Evolutionary conservation across 257 asterid genomes (phyloP), one percentile per base, ranked within the genome.

Genomic region (Nicotiana otophora): DNA sequence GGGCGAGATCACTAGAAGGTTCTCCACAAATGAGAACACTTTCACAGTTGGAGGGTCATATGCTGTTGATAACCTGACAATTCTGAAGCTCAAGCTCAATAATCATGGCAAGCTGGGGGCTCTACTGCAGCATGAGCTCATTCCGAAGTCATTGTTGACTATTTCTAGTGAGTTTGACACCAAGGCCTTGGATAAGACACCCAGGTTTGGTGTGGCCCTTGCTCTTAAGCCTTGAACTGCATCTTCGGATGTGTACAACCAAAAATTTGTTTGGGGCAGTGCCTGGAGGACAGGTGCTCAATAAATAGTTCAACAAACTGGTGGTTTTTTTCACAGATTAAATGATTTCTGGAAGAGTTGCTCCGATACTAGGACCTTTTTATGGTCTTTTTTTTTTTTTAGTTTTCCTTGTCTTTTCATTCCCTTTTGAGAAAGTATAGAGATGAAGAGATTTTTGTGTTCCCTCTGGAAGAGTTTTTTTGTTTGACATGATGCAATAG

Each of bases 141-240:
- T 91, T 16, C 84, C 86, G n/a, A 93, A 91, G 66, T 93, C 97
- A 20, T 70, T 89, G 31, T 89, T 93, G 83, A 93, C 95, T 23
- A 89, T 93, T 78, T 92, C 93, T 17, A 90, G 97, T 34, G 97
- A 92, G 76, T 91, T 92, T 46, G 95, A 93, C 88, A 93, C 95
- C 86, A 91, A 90, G 87, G 97, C 97, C 68, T 83, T 93, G 95
- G 97, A 93, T 28, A 91, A 90, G 91, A 88, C 92, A 75, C 97
- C 97, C 42, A 89, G 82, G 86, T 92, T 93, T 26, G 97, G 97
- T 7, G 86, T 91, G 79, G 88, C 97, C 31, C 89, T 93, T 63
- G 93, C 95, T 76, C 90, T 92, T 48, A 88, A 81, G 88, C 97
- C 98, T 64, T 93, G 84, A 90, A 57, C 63, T 62, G 67, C 76